Conservation (phyloP, 2,329 filamentous ascomycete genomes). For the Fusarium tupiense region DNA sequence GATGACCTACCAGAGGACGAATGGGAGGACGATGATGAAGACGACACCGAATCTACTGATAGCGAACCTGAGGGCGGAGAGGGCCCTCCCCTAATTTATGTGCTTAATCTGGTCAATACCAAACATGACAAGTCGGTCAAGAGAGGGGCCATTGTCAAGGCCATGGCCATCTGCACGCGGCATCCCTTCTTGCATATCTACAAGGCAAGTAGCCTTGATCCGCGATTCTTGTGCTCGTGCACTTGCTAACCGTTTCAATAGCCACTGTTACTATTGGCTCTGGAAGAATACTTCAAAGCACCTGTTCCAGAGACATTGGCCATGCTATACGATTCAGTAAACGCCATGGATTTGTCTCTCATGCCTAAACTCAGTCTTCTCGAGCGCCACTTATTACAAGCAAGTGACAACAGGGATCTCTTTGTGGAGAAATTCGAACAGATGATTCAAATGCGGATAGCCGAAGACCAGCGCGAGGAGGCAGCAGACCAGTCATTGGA, state of each 20-base stretch:
- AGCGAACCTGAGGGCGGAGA: constrained; percentile 76
- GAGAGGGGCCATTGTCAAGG: constrained; percentile 93
- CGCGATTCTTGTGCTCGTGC: background rate
- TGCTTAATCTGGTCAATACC: constrained; percentile 96
- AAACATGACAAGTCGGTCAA: constrained; percentile 95
- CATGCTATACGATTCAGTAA: constrained; percentile 90
- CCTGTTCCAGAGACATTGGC: constrained; percentile 89
- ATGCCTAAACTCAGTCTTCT: constrained; percentile 87
- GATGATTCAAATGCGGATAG: constrained; percentile 86
- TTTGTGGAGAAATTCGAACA: constrained; percentile 98
- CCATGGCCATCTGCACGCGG: constrained; percentile 98
- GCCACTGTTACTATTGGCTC: constrained; percentile 87
- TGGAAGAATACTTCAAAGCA: constrained; percentile 97
- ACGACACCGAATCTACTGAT: constrained; percentile 64
- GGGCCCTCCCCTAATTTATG: constrained; percentile 93
- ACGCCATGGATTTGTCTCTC: constrained; percentile 94
- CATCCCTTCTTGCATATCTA: constrained; percentile 99
- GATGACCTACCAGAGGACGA: constrained; percentile 59
- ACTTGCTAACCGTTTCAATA: constrained; percentile 48
- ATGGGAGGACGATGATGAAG: constrained; percentile 57
- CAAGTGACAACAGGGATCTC: constrained; percentile 92
- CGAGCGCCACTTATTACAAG: constrained; percentile 86
- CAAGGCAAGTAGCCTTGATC: constrained; percentile 69
- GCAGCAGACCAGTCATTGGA: constrained; percentile 52
- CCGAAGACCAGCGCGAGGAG: constrained; percentile 66